Base-by-base conservation (phyloP, 1,284 basidiomycete genomes). In the Puccinia novopanici region DNA sequence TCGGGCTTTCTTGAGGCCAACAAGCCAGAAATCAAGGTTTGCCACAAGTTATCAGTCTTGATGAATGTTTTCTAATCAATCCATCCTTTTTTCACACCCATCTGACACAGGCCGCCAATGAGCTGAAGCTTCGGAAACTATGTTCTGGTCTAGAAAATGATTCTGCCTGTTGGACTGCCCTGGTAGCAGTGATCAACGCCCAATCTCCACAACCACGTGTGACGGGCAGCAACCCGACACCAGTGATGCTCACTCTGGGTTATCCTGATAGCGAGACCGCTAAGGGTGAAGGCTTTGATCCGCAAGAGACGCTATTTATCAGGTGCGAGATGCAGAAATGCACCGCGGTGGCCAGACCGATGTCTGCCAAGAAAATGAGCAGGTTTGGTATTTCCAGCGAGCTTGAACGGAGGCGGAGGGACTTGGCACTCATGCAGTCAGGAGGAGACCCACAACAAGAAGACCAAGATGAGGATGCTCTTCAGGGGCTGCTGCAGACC, bases 361-460 rank as follows among this genome's bases (percentile, higher is more conserved):
- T 70, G 67, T 70, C 76, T 52, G 13, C 63, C 42, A 68, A 79
- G 57, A 79, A 71, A 59, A 79, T 79, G 65, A 79, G 52, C 65
- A 67, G 40, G 24, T 55, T 71, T 34, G 76, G 76, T 15, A 24
- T 71, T 50, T 12, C 48, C 9, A 61, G 37, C 55, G 76, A 79
- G 63, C 15, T 70, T n/a, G 50, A 42, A 17, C 55, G 65, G 22
- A 50, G 50, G 52, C 45, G 63, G 24, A 67, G 42, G 19, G 65
- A 67, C 37, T 52, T 55, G 42, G 59, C 12, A 45, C 40, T 34
- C 24, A 40, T n/a, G 37, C 12, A 48, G 30, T 3, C 57, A 45
- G 57, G 34, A 34, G 4, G 34, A 34, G 34, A 34, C 34, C 34
- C 34, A 34, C 34, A 34, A 34, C 34, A 34, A 17, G 8, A 37